These are phyloP conservation scores for Backusella australiensis DNA, from an alignment of 192 early-diverging fungal genomes.

Conservation along the genomic window DNA sequence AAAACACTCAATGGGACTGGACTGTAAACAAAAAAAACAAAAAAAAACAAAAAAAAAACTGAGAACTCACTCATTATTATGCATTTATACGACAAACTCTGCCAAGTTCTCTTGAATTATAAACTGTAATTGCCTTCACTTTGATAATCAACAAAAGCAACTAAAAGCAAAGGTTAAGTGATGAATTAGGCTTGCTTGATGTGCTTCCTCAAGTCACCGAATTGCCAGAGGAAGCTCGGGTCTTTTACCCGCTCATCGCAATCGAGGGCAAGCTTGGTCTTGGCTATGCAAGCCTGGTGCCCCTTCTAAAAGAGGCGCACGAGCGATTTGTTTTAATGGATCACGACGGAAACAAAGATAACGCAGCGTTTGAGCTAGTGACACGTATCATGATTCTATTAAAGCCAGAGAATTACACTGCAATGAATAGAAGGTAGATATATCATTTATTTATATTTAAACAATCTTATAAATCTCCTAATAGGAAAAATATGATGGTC, in stretches of 20 bases:
- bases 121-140: not conserved
- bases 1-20: not conserved
- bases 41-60: not conserved
- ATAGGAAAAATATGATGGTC: slow-evolving; percentile 44
- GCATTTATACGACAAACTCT: slow-evolving; percentile 10
- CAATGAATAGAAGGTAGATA: slow-evolving; percentile 46
- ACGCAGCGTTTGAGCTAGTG: slow-evolving; percentile 12
- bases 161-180: not conserved
- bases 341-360: not conserved
- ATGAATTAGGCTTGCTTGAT: slow-evolving; percentile 26
- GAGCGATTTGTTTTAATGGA: not conserved
- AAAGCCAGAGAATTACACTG: slow-evolving; percentile 51
- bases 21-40: not conserved
- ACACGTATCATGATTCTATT: slow-evolving; percentile 43
- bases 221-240: not conserved
- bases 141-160: not conserved
- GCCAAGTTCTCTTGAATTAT: not conserved
- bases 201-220: not conserved
- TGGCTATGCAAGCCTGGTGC: not conserved
- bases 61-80: not conserved
- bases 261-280: slow-evolving; percentile 24
- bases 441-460: not conserved
- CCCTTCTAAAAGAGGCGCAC: slow-evolving; percentile 16
- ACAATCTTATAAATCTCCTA: not conserved
- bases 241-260: slow-evolving; percentile 19